Percentiles rank a stretch among this genome's conserved stretches.
Evolutionary conservation across 768 basidiomycete genomes (phyloP).

Genomic region (Postia placenta): DNA sequence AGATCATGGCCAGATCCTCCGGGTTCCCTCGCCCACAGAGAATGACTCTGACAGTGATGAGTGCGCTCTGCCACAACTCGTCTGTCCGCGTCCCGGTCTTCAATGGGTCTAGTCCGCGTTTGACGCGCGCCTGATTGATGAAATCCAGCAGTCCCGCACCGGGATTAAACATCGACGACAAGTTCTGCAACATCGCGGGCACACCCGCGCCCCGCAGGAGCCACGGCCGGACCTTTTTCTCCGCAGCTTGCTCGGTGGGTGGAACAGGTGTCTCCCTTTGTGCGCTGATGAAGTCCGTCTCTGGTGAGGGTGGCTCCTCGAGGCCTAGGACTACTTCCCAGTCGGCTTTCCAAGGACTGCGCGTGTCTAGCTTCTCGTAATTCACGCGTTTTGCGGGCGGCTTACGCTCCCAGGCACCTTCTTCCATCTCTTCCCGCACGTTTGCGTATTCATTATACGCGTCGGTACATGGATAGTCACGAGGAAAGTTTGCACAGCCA

Average conservation of each 20-base stretch:
- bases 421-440: slow-evolving; percentile 46
- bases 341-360: slow-evolving; percentile 71
- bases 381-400: slow-evolving; percentile 86
- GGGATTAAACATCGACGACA: slow-evolving; percentile 32
- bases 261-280: slow-evolving; percentile 41
- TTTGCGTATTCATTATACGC: slow-evolving; percentile 48
- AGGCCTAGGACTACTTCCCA: slow-evolving; percentile 71
- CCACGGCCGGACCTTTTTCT: slow-evolving; percentile 45
- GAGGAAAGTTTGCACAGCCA: slow-evolving; percentile 69
- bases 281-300: slow-evolving; percentile 41
- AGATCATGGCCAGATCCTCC: slow-evolving; percentile 69
- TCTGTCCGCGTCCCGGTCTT: slow-evolving; percentile 28
- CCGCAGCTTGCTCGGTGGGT: neutral
- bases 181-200: slow-evolving; percentile 37
- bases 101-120: slow-evolving; percentile 42
- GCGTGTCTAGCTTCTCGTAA: slow-evolving; percentile 55
- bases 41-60: slow-evolving; percentile 60
- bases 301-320: neutral
- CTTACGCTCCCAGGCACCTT: slow-evolving; percentile 63
- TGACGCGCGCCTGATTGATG: slow-evolving; percentile 54
- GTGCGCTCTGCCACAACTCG: slow-evolving; percentile 49
- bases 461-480: slow-evolving; percentile 61
- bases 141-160: slow-evolving; percentile 41
- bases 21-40: slow-evolving; percentile 68
- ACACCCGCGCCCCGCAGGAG: slow-evolving; percentile 57